Percentiles rank a stretch among this genome's conserved stretches.
Evolutionary conservation across 2,329 filamentous ascomycete genomes (phyloP).

Genomic region (Phialemonium atrogriseum): DNA sequence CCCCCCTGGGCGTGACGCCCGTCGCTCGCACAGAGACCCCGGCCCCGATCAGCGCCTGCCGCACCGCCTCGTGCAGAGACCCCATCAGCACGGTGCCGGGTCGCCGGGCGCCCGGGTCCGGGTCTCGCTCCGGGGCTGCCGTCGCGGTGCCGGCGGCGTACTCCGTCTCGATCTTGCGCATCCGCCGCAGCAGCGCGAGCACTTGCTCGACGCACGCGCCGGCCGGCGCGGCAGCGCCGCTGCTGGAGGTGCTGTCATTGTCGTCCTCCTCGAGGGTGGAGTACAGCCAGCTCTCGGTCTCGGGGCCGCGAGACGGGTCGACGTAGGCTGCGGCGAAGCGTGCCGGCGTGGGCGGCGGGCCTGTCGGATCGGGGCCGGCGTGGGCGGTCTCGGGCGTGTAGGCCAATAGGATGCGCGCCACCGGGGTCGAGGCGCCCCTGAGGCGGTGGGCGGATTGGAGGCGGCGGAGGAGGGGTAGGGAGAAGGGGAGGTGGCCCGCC

Average conservation of each 20-base stretch:
- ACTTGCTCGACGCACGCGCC: slow-evolving; percentile 24
- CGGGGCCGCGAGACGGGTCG: slow-evolving; percentile 50
- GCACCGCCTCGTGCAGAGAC: slow-evolving; percentile 28
- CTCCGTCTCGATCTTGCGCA: slow-evolving; percentile 17
- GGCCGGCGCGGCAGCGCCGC: not conserved
- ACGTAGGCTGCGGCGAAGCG: slow-evolving; percentile 53
- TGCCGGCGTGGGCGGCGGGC: no score
- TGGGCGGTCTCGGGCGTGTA: slow-evolving; percentile 10
- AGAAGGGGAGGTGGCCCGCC: slow-evolving; percentile 42
- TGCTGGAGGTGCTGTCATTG: not conserved
- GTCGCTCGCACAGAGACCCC: slow-evolving; percentile 16
- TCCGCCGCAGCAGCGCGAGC: slow-evolving; percentile 14
- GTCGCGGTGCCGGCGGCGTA: slow-evolving; percentile 13
- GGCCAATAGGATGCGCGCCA: slow-evolving; percentile 33
- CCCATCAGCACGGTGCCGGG: slow-evolving; percentile 26
- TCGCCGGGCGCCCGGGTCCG: slow-evolving; percentile 22
- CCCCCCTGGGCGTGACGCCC: slow-evolving; percentile 6
- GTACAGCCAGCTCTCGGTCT: slow-evolving; percentile 60
- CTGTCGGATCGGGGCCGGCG: slow-evolving; percentile 4
- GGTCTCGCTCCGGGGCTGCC: slow-evolving; percentile 15
- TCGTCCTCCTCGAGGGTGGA: slow-evolving; percentile 33
- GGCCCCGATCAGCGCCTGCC: slow-evolving; percentile 17
- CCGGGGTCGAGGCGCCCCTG: slow-evolving; percentile 30
- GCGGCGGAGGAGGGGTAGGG: slow-evolving; percentile 53
- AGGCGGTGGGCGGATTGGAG: slow-evolving; percentile 46